Evolutionary conservation across 1,139 yeast species (phyloP).

Genomic region (Candida neerlandica): DNA sequence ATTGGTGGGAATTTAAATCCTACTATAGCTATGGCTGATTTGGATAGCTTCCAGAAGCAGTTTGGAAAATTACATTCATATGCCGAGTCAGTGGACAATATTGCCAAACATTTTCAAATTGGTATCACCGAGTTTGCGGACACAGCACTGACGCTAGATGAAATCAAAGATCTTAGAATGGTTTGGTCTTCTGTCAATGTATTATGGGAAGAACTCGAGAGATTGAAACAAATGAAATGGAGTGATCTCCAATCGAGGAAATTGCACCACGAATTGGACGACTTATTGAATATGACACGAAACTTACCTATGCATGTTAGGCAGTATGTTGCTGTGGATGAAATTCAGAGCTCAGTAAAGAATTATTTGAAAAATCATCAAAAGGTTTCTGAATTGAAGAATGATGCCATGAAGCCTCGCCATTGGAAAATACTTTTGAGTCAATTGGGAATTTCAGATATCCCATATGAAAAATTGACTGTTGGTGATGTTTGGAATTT

Average conservation of each 20-base stretch:
- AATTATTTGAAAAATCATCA: conserved; percentile 41
- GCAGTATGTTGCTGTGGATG: conserved; percentile 71
- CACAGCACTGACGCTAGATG: conserved; percentile 42
- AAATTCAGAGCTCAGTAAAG: conserved; percentile 52
- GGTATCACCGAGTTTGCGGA: conserved; percentile 32
- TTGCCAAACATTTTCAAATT: conserved; percentile 46
- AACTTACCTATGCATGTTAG: conserved; percentile 61
- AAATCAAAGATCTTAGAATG: conserved; percentile 56
- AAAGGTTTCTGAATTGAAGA: conserved; percentile 52
- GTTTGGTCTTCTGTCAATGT: conserved; percentile 70
- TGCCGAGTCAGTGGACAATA: conserved; percentile 34
- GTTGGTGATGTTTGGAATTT: conserved; percentile 68
- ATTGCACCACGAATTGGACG: conserved; percentile 55
- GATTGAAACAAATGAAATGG: conserved; percentile 55
- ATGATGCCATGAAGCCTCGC: conserved; percentile 60
- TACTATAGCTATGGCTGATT: conserved; percentile 47
- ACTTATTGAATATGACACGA: conserved; percentile 48
- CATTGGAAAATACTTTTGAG: conserved; percentile 68
- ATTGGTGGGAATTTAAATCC: conserved; percentile 45
- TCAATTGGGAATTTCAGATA: conserved; percentile 23
- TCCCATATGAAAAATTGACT: conserved; percentile 29
- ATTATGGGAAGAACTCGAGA: conserved; percentile 54
- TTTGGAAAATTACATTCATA: conserved; percentile 22
- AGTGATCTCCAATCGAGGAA: conserved; percentile 45
- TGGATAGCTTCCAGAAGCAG: conserved; percentile 45